Base-by-base conservation (phyloP, 768 basidiomycete species). In the Harrya chromipes region DNA sequence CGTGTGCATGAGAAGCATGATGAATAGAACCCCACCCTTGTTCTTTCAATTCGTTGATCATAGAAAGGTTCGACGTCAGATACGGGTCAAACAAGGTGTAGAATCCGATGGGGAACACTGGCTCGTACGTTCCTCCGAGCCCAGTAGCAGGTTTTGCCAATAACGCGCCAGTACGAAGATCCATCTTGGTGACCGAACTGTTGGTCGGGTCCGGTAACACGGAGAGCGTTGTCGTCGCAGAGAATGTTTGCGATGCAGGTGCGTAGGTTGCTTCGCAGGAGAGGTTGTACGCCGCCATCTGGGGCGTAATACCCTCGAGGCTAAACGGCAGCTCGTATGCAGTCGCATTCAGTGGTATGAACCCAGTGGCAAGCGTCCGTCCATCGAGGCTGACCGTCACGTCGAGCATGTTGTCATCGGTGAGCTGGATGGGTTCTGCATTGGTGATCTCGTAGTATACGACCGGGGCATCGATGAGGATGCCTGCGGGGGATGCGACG, bases 171-270 rank as follows among this genome's bases (percentile, higher is more conserved):
- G 80, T 83, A 29, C 81, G 73, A 42, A 78, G 65, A 59, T 83
- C 82, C 74, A 82, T 79, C 58, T 83, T 84, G 0, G 81, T 82
- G n/a, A 81, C 82, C 2, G 78, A 76, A 13, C 78, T 75, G 47
- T 79, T 77, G 1, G 63, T 70, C 0, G 74, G 79, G 24, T 72
- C 62, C 5, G 82, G 81, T 29, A 83, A 66, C 46, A n/a, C 77
- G 1, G 74, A 74, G 42, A 87, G 60, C 7, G 69, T 57, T 0
- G 76, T 70, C 3, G 71, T 68, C 4, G 79, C 70, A 4, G 62
- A 66, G 56, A 79, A 84, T n/a, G n/a, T n/a, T n/a, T n/a, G 10
- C 17, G 57, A 53, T 72, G 23, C 66, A 61, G 50, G 74, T 53
- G 9, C 61, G 61, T 47, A 65, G 1, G 50, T 55, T 10, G 63